Evolutionary conservation across 768 basidiomycete genomes (phyloP).

Genomic region (Neoboletus subvelutipes): DNA sequence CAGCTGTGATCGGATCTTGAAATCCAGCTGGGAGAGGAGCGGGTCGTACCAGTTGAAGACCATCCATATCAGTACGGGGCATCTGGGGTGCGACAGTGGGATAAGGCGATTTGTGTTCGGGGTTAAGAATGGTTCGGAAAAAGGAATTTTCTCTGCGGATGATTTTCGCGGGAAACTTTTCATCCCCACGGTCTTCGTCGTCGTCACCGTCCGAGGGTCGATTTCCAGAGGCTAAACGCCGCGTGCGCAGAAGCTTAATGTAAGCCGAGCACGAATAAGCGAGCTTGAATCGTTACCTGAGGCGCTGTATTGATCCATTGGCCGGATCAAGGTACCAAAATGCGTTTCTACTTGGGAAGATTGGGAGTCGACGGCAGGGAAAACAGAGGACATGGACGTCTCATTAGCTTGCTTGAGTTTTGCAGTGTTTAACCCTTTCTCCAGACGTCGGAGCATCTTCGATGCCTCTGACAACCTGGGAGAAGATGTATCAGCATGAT

Average conservation of each 20-base stretch:
- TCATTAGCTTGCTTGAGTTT: conserved; percentile 63
- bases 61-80: conserved; percentile 35
- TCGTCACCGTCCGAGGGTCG: conserved; percentile 47
- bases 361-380: conserved; percentile 33
- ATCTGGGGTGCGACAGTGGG: conserved; percentile 28
- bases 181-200: conserved; percentile 65
- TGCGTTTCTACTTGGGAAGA: conserved; percentile 27
- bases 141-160: conserved; percentile 78
- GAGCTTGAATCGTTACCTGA: conserved; percentile 22
- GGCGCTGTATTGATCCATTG: conserved; percentile 30
- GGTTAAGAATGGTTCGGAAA: conserved; percentile 82
- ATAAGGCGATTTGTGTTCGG: conserved; percentile 50
- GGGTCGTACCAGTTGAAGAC: conserved; percentile 35
- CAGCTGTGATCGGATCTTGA: conserved; percentile 70
- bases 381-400: conserved; percentile 33
- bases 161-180: conserved; percentile 73
- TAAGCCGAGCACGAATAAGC: conserved; percentile 2
- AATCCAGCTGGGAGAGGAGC: conserved; percentile 40
- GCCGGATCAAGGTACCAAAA: conserved; percentile 30
- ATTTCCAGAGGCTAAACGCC: conserved; percentile 22
- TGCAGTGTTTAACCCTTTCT: conserved; percentile 76
- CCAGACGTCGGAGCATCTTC: conserved; percentile 83
- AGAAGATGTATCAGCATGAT: conserved; percentile 12
- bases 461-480: conserved; percentile 81
- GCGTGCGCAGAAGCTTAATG: background rate